phyloP scores from a whole-genome alignment of 179 eudicot species.

The Beta corolliflora region DNA sequence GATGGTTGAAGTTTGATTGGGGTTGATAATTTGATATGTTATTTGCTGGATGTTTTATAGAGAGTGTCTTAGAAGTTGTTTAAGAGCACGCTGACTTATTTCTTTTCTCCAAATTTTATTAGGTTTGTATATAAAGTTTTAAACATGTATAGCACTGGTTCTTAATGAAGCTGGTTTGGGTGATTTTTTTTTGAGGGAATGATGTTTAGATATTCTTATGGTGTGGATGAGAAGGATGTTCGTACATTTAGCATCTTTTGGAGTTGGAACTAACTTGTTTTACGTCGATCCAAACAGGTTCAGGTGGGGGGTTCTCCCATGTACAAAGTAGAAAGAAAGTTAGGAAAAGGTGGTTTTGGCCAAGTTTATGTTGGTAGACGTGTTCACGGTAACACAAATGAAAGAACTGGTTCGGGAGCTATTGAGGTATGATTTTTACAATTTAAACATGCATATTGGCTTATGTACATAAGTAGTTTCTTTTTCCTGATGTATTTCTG shows the following conservation, averaged over 20 bases:
- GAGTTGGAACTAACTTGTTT: not conserved
- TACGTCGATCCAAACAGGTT: conserved; percentile 39
- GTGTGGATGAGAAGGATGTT: not conserved
- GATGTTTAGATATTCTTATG: not conserved
- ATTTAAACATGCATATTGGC: not conserved
- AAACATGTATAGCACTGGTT: not conserved
- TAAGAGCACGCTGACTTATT: not conserved
- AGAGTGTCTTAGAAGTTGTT: not conserved
- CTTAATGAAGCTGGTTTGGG: not conserved
- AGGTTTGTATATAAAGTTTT: not conserved
- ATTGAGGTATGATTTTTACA: conserved; percentile 49
- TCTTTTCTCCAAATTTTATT: not conserved
- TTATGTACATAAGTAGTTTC: not conserved
- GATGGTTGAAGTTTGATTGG: not conserved
- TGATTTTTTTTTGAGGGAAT: not conserved
- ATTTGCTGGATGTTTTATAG: not conserved
- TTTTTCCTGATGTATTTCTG: not conserved
- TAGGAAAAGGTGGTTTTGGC: conserved; percentile 95
- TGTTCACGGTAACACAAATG: conserved; percentile 50
- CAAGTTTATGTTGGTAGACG: conserved; percentile 91
- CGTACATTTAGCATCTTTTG: not conserved
- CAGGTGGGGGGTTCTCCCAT: conserved; percentile 82
- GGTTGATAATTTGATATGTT: not conserved
- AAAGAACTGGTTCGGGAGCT: conserved; percentile 70
- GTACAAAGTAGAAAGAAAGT: conserved; percentile 74